Evolutionary conservation across 2,329 filamentous ascomycete genomes (phyloP).

Genomic region (Paraphoma sp.): DNA sequence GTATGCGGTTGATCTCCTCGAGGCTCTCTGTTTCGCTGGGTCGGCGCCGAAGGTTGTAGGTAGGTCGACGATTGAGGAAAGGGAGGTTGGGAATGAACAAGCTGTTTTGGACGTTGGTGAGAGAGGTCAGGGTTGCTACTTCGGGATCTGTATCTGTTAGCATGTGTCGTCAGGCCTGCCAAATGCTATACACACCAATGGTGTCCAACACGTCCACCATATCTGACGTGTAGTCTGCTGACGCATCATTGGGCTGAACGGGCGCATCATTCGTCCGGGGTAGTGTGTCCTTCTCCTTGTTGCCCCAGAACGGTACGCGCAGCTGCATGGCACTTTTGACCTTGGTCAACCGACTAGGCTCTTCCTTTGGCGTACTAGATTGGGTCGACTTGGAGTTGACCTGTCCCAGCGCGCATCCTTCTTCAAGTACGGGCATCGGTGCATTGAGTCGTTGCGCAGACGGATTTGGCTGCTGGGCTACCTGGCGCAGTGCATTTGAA

Average conservation of each 20-base stretch:
- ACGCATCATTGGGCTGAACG: slow-evolving; percentile 7
- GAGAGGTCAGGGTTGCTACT: slow-evolving; percentile 79
- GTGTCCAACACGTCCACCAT: slow-evolving; percentile 49
- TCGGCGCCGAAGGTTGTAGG: slow-evolving; percentile 72
- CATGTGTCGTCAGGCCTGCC: neutral
- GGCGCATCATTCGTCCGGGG: neutral
- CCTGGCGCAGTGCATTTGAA: slow-evolving; percentile 28
- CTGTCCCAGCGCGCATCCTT: slow-evolving; percentile 32
- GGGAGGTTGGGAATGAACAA: slow-evolving; percentile 86
- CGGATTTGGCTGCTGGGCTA: slow-evolving; percentile 24
- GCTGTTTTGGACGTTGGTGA: slow-evolving; percentile 90
- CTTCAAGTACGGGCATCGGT: slow-evolving; percentile 38
- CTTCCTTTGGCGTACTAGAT: slow-evolving; percentile 14
- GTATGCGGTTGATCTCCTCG: slow-evolving; percentile 36
- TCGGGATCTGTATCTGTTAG: slow-evolving; percentile 70
- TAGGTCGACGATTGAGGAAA: slow-evolving; percentile 77
- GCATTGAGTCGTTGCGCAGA: slow-evolving; percentile 30
- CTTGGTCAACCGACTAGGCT: slow-evolving; percentile 33
- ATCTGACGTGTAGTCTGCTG: slow-evolving; percentile 62
- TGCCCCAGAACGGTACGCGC: slow-evolving; percentile 35
- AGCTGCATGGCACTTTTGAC: slow-evolving; percentile 37
- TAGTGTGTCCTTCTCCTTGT: slow-evolving; percentile 16
- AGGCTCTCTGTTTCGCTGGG: slow-evolving; percentile 45
- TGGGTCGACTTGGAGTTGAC: slow-evolving; percentile 24
- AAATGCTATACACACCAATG: slow-evolving; percentile 60